These are phyloP conservation scores for Trichoderma gamsii DNA, from an alignment of 495 filamentous ascomycete species.

Conservation along the genomic window DNA sequence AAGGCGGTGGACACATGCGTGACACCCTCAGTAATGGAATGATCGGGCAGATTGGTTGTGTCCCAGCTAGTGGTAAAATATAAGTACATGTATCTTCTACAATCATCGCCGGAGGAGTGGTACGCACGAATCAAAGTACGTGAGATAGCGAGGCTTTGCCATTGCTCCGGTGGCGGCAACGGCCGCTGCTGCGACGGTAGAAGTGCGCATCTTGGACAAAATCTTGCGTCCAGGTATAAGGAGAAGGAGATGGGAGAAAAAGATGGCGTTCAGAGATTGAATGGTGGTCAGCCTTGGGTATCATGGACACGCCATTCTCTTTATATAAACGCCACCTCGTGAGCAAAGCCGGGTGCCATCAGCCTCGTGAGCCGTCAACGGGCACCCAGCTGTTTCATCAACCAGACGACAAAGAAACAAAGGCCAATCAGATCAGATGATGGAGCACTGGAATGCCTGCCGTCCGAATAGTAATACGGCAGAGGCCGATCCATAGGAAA, in stretches of 20 bases:
- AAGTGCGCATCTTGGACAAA: neutral
- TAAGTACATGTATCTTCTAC: too few relatives aligned
- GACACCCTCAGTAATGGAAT: constrained; percentile 30
- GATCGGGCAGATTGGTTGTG: constrained; percentile 25
- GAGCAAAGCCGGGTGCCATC: too few relatives aligned
- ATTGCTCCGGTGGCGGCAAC: constrained; percentile 17
- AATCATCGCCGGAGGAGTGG: neutral
- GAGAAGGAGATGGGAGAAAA: neutral
- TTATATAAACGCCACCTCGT: neutral
- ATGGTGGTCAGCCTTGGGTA: neutral
- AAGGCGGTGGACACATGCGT: constrained; percentile 58
- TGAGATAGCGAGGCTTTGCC: constrained; percentile 22
- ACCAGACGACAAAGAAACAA: too few relatives aligned
- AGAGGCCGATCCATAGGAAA: too few relatives aligned
- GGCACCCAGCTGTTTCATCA: too few relatives aligned
- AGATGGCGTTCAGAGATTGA: neutral
- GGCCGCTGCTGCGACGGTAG: constrained; percentile 14
- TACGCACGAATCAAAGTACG: constrained; percentile 28
- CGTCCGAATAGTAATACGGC: too few relatives aligned
- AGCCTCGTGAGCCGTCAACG: too few relatives aligned
- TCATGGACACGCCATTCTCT: neutral
- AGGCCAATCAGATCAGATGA: too few relatives aligned
- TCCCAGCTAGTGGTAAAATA: constrained; percentile 23
- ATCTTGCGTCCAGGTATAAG: neutral
- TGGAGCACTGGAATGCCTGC: too few relatives aligned